These are phyloP conservation scores for Penicillium vulpinum DNA, from an alignment of 2,329 filamentous ascomycete species.

Conservation along the genomic window DNA sequence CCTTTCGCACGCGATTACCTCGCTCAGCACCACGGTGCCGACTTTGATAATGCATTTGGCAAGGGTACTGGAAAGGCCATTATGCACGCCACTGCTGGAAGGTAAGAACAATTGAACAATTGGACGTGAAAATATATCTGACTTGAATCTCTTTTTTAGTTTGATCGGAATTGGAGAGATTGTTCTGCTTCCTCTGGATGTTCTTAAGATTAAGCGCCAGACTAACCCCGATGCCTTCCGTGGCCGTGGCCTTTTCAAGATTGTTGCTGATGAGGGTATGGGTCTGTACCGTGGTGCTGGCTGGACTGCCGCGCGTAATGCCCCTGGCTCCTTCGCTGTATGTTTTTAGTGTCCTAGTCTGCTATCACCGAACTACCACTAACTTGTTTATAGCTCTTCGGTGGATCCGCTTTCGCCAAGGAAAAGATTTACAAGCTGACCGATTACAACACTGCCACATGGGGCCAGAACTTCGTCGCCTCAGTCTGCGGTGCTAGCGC, in stretches of 20 bases:
- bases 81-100: conserved; percentile 94
- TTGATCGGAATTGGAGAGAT: conserved; percentile 98
- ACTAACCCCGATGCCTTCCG: conserved; percentile 98
- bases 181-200: conserved; percentile 88
- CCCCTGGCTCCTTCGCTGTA: conserved; percentile 94
- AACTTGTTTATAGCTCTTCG: conserved; percentile 69
- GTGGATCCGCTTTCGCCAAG: conserved; percentile 95
- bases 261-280: conserved; percentile 91
- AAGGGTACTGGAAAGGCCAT: conserved; percentile 98
- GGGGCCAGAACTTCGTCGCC: conserved; percentile 96
- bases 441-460: conserved; percentile 94
- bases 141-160: conserved; percentile 47
- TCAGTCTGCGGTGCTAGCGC: conserved; percentile 93
- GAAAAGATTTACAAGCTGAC: conserved; percentile 86
- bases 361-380: not conserved
- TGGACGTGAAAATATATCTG: not conserved
- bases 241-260: conserved; percentile 84
- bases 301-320: conserved; percentile 96
- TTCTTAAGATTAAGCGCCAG: conserved; percentile 99
- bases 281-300: conserved; percentile 94
- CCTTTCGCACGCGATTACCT: conserved; percentile 92
- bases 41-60: conserved; percentile 88
- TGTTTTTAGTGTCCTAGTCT: conserved; percentile 41
- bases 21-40: conserved; percentile 71
- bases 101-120: conserved; percentile 49